Percentiles rank a stretch among this genome's conserved stretches.
These are phyloP conservation scores for Ceratocystis destructans DNA, from an alignment of 2,329 filamentous ascomycete genomes.

Conservation along the genomic window DNA sequence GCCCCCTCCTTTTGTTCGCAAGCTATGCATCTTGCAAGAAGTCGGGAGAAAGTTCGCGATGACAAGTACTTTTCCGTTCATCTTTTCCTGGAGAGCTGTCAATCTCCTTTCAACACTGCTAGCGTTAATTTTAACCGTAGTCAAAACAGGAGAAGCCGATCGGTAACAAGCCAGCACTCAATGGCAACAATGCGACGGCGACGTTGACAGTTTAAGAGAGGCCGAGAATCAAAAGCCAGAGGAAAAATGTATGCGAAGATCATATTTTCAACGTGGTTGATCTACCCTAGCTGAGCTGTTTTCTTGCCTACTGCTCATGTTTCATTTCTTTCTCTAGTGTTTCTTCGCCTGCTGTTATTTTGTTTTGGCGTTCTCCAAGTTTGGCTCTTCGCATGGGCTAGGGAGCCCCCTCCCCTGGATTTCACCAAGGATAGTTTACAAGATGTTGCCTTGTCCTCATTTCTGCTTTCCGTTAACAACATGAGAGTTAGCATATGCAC, in stretches of 20 bases:
- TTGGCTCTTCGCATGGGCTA: neutral
- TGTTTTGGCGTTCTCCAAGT: conserved; percentile 1
- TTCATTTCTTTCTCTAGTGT: conserved; percentile 3
- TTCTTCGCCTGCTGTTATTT: neutral
- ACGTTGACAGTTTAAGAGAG: neutral
- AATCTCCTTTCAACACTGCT: neutral
- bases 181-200: neutral
- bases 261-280: neutral
- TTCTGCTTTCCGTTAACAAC: neutral
- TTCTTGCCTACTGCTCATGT: conserved; percentile 1
- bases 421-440: neutral
- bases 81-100: neutral
- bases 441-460: neutral
- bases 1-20: neutral
- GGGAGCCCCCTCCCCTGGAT: neutral
- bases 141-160: neutral
- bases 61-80: no score
- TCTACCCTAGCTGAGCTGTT: neutral
- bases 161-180: no score
- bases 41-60: no score
- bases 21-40: no score
- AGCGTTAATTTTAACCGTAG: neutral
- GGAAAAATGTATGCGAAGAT: neutral
- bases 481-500: neutral
- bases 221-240: neutral